phyloP scores from a whole-genome alignment of 2,329 filamentous ascomycete species.

The Fusarium sp. region DNA sequence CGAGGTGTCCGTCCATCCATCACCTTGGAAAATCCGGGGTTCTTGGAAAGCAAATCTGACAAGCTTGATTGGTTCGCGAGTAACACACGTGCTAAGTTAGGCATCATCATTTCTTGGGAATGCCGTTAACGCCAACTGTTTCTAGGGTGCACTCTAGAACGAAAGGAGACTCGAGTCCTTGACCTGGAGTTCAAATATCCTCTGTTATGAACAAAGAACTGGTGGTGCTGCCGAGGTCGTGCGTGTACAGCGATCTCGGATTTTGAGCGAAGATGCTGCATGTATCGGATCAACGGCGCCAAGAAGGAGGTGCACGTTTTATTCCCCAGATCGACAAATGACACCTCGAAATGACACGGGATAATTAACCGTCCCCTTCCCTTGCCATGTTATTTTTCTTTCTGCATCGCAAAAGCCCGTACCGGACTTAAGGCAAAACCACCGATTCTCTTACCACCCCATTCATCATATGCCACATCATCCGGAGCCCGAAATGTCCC shows the following conservation, averaged over 20 bases:
- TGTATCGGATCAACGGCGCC: slow-evolving; percentile 4
- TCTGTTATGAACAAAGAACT: not conserved
- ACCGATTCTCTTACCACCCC: slow-evolving; percentile 19
- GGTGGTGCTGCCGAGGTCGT: not conserved
- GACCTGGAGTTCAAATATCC: too few species aligned
- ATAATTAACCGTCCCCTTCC: slow-evolving; percentile 3
- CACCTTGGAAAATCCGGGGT: slow-evolving; percentile 21
- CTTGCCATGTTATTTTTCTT: not conserved
- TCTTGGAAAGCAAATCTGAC: slow-evolving; percentile 11
- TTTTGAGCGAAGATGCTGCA: not conserved
- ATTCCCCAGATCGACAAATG: slow-evolving; percentile 21
- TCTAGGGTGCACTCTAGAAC: not conserved
- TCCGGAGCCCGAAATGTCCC: slow-evolving; percentile 30
- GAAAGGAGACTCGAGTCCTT: not conserved
- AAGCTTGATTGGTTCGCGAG: slow-evolving; percentile 8
- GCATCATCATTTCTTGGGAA: not conserved
- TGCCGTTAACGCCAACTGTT: slow-evolving; percentile 15
- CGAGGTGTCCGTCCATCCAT: slow-evolving; percentile 1
- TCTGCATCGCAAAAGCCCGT: not conserved
- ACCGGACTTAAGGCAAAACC: slow-evolving; percentile 22
- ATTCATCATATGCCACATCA: not conserved
- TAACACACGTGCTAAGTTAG: not conserved
- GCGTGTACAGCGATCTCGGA: not conserved
- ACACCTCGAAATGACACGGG: slow-evolving; percentile 3
- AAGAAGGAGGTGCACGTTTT: slow-evolving; percentile 1